These are phyloP conservation scores for Aureobasidium sp. DNA, from an alignment of 2,329 filamentous ascomycete genomes.

Conservation along the genomic window DNA sequence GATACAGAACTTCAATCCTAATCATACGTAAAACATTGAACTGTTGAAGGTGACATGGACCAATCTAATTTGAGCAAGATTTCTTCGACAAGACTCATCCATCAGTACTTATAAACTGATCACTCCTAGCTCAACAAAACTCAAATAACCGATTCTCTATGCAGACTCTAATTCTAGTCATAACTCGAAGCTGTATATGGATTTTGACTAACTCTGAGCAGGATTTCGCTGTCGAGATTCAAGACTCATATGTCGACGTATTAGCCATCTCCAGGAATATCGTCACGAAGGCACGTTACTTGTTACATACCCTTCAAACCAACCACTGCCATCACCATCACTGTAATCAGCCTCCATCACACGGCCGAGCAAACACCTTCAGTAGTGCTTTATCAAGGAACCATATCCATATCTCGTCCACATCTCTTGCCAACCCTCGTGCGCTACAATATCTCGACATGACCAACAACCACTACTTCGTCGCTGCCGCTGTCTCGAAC, in stretches of 20 bases:
- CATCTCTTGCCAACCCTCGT: background rate
- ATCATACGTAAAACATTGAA: too few relatives aligned
- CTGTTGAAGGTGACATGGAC: background rate
- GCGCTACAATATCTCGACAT: background rate
- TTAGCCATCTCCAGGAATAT: background rate
- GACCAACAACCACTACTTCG: background rate
- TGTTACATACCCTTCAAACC: too few relatives aligned
- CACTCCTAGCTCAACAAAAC: background rate
- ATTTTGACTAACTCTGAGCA: background rate
- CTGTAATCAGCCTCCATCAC: too few relatives aligned
- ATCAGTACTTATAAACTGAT: background rate
- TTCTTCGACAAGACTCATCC: too few relatives aligned
- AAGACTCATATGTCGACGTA: background rate
- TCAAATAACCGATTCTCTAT: background rate
- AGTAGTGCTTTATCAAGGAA: too few relatives aligned
- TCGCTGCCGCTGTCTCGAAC: background rate
- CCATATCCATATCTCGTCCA: background rate
- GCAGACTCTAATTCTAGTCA: background rate
- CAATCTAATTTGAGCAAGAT: background rate
- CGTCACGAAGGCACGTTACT: too few relatives aligned
- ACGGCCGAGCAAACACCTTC: too few relatives aligned
- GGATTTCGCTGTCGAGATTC: background rate
- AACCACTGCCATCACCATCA: too few relatives aligned
- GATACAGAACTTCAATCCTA: too few relatives aligned
- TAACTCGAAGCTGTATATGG: background rate